A percentile compares a stretch with the other conserved stretches of the same genome.
Evolutionary conservation across 225 moss, liverwort and hornwort genomes (phyloP).

Genomic region (Polytrichum commune): DNA sequence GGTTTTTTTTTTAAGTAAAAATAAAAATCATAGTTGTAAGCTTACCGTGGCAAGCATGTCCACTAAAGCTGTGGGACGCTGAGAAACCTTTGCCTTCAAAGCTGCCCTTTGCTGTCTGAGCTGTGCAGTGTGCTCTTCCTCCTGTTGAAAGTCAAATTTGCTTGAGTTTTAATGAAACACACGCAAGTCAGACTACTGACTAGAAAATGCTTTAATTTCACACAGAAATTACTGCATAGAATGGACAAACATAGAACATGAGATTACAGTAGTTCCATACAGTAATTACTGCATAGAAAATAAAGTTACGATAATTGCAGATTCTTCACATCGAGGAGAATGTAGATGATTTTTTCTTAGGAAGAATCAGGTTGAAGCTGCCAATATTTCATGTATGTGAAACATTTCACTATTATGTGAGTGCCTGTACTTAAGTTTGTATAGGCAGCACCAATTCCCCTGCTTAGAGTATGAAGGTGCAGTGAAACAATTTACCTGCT

Average conservation of each 20-base stretch:
- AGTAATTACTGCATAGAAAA: no score
- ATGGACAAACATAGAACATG: no score
- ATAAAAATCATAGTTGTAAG: background rate
- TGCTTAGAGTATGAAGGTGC: no score
- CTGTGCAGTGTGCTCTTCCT: constrained; percentile 49
- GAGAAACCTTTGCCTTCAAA: constrained; percentile 33
- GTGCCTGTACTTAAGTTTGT: background rate
- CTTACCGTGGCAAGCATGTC: constrained; percentile 38
- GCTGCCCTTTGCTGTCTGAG: constrained; percentile 44
- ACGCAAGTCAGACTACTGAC: no score
- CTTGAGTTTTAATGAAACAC: no score
- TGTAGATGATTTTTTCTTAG: no score
- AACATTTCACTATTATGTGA: background rate
- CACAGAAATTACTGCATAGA: background rate
- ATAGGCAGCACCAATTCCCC: background rate
- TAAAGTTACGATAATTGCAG: no score
- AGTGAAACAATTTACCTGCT: constrained; percentile 21
- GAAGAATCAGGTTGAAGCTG: background rate
- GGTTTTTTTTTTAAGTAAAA: background rate
- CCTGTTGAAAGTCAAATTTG: constrained; percentile 20
- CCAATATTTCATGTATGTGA: background rate
- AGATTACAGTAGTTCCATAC: no score
- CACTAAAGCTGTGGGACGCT: constrained; percentile 42
- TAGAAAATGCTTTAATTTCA: background rate
- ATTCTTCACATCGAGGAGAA: no score